phyloP scores from a whole-genome alignment of 345 rosid species.

The Salix purpurea region DNA sequence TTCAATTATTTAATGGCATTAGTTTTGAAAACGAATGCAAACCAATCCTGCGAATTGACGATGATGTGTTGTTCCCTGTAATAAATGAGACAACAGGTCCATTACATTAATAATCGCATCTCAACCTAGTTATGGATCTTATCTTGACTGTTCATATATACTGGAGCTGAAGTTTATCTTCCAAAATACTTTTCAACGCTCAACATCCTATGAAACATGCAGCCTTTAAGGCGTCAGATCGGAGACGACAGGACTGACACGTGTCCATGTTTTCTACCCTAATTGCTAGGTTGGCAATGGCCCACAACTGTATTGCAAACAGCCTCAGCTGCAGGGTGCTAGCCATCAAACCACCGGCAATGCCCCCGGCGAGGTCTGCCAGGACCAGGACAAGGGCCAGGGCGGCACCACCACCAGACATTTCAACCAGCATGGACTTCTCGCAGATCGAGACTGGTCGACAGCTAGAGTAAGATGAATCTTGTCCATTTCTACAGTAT shows the following conservation, averaged over 20 bases:
- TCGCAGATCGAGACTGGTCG: constrained; percentile 55
- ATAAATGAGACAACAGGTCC: neutral
- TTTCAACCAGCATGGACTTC: constrained; percentile 60
- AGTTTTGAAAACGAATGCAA: neutral
- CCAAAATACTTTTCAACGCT: too few relatives aligned
- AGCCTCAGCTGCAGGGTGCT: constrained; percentile 54
- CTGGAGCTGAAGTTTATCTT: too few relatives aligned
- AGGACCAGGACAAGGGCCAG: neutral
- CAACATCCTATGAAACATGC: neutral
- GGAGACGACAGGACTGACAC: constrained; percentile 10
- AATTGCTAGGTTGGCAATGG: constrained; percentile 53
- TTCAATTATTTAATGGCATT: neutral
- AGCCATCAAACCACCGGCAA: constrained; percentile 52
- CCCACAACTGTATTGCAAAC: constrained; percentile 35
- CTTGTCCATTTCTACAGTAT: neutral
- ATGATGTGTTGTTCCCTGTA: neutral
- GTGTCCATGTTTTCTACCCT: constrained; percentile 1
- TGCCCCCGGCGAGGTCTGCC: constrained; percentile 8
- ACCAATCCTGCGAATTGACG: neutral
- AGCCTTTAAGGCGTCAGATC: neutral
- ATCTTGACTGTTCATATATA: too few relatives aligned
- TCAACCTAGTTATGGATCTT: neutral
- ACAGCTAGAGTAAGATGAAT: constrained; percentile 43
- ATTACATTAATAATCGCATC: neutral
- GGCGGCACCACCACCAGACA: constrained; percentile 13